A percentile compares a stretch with the other conserved stretches of the same genome.
phyloP scores from a whole-genome alignment of 2,329 filamentous ascomycete genomes.

The Cladosporium sp. region DNA sequence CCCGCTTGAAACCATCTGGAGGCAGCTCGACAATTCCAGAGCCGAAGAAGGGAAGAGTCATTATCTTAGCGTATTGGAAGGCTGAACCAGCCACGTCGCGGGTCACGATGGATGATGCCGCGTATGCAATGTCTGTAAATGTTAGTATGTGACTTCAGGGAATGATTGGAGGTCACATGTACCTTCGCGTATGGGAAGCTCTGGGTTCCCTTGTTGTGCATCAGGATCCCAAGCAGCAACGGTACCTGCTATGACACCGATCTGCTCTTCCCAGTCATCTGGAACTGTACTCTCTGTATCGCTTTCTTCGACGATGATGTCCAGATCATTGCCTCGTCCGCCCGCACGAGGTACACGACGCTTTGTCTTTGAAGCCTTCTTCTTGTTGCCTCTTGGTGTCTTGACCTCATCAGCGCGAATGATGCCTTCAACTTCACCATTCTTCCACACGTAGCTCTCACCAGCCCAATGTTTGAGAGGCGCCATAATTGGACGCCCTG shows the following conservation, averaged over 20 bases:
- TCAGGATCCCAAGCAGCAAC: constrained; percentile 57
- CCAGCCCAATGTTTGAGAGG: constrained; percentile 86
- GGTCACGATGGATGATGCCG: constrained; percentile 57
- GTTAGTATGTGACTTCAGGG: background rate
- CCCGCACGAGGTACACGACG: constrained; percentile 2
- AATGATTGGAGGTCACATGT: background rate
- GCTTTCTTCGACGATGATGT: constrained; percentile 40
- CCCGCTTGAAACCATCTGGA: constrained; percentile 76
- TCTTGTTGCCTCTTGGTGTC: constrained; percentile 34
- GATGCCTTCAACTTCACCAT: constrained; percentile 73
- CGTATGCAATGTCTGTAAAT: constrained; percentile 59
- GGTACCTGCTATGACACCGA: constrained; percentile 63
- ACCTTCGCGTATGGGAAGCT: constrained; percentile 46
- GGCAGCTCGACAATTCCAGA: constrained; percentile 88
- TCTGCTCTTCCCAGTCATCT: constrained; percentile 71
- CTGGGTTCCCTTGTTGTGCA: constrained; percentile 30
- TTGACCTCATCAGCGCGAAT: constrained; percentile 68
- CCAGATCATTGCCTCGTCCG: constrained; percentile 31
- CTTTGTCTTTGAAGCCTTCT: constrained; percentile 33
- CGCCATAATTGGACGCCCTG: constrained; percentile 73
- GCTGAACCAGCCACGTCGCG: constrained; percentile 62
- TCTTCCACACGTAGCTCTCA: constrained; percentile 70
- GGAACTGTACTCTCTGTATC: constrained; percentile 56
- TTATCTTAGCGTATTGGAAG: constrained; percentile 87
- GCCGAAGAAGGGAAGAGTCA: constrained; percentile 82